These are phyloP conservation scores for Trypanosoma brucei DNA, from an alignment of 208 protist species.

Conservation along the genomic window DNA sequence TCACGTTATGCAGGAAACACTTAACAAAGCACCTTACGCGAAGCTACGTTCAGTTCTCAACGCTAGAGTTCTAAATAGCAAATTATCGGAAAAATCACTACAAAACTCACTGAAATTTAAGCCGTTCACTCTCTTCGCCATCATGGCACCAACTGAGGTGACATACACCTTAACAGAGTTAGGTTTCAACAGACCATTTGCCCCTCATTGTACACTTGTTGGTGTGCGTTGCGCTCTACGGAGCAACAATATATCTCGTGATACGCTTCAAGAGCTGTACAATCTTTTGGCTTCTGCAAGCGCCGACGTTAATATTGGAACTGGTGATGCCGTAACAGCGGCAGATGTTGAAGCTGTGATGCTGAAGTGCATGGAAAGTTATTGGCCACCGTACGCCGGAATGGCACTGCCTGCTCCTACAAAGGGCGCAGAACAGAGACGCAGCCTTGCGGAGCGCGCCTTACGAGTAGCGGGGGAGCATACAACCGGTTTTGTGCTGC, in stretches of 20 bases:
- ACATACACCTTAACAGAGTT: slow-evolving; percentile 72
- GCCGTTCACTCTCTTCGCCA: slow-evolving; percentile 38
- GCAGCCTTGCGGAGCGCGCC: slow-evolving; percentile 29
- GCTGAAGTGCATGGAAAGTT: slow-evolving; percentile 27
- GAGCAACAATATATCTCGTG: not conserved
- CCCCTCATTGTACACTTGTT: slow-evolving; percentile 44
- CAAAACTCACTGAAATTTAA: slow-evolving; percentile 34
- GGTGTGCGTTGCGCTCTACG: slow-evolving; percentile 24
- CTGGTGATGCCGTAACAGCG: no score
- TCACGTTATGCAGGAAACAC: slow-evolving; percentile 24
- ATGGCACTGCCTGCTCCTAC: slow-evolving; percentile 33
- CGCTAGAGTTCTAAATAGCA: slow-evolving; percentile 26
- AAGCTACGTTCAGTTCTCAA: slow-evolving; percentile 38
- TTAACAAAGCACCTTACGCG: slow-evolving; percentile 31
- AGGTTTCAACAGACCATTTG: slow-evolving; percentile 52
- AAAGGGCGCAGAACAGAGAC: slow-evolving; percentile 31
- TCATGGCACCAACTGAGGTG: slow-evolving; percentile 40
- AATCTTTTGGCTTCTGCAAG: not conserved
- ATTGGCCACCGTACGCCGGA: slow-evolving; percentile 53
- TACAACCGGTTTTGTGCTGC: slow-evolving; percentile 16
- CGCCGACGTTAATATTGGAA: not conserved
- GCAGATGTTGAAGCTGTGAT: slow-evolving; percentile 3
- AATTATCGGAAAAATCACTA: slow-evolving; percentile 22
- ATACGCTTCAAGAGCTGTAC: slow-evolving; percentile 5
- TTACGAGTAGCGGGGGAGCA: slow-evolving; percentile 22